A percentile compares a stretch with the other conserved stretches of the same genome.
These are phyloP conservation scores for Quercus lobata DNA, from an alignment of 331 rosid species.

Conservation along the genomic window DNA sequence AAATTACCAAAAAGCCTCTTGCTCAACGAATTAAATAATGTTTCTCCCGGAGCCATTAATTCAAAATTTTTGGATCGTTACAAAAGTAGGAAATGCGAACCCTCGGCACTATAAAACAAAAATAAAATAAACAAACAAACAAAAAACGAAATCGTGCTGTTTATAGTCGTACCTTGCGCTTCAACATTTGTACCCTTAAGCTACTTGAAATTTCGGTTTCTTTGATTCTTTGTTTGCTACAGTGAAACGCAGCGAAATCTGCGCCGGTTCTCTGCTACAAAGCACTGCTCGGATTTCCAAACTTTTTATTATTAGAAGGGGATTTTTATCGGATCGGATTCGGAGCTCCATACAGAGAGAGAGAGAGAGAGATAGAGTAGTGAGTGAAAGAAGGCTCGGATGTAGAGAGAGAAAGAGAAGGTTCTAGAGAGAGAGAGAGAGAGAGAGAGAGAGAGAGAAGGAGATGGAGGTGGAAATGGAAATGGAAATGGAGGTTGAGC, in stretches of 20 bases:
- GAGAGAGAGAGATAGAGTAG: neutral
- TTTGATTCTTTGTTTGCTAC: neutral
- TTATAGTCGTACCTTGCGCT: neutral
- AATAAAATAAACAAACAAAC: neutral
- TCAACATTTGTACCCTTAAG: neutral
- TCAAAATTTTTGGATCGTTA: constrained; percentile 24
- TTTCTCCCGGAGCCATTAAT: neutral
- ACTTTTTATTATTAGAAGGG: constrained; percentile 12
- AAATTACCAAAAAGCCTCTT: too few species aligned
- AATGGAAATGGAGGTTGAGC: constrained; percentile 56
- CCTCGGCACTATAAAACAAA: neutral
- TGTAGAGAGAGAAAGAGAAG: constrained; percentile 6
- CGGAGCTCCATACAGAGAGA: constrained; percentile 1
- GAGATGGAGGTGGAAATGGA: constrained; percentile 57
- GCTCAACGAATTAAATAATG: neutral
- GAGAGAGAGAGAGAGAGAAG: neutral
- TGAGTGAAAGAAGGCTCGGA: neutral
- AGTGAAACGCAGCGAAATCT: neutral
- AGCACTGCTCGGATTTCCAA: constrained; percentile 18
- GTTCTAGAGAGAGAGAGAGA: neutral
- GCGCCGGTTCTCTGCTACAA: constrained; percentile 6
- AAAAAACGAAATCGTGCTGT: neutral
- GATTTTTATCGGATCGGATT: neutral
- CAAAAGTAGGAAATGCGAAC: neutral
- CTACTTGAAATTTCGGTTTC: neutral